phyloP scores from a whole-genome alignment of 352 stramenopile genomes.

The Phytophthora pinifolia region DNA sequence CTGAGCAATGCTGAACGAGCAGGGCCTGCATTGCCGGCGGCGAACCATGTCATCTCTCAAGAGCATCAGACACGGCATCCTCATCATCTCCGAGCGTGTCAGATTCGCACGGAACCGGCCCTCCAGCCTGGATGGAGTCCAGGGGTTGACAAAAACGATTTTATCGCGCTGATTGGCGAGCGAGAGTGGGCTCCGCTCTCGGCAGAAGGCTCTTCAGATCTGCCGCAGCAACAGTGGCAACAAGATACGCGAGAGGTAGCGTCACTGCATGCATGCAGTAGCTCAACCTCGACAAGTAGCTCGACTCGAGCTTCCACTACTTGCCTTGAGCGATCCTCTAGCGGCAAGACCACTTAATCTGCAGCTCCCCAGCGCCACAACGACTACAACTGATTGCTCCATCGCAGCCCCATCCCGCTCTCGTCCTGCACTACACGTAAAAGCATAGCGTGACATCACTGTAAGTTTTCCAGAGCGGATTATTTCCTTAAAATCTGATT shows the following conservation, averaged over 20 bases:
- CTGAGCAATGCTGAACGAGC: too few species aligned
- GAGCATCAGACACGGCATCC: background rate
- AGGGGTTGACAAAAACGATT: constrained; percentile 19
- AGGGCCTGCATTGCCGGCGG: background rate
- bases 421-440: too few species aligned
- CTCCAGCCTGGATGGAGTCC: background rate
- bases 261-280: constrained; percentile 1
- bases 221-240: background rate
- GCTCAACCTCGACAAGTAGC: too few species aligned
- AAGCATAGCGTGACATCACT: too few species aligned
- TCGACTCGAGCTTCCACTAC: too few species aligned
- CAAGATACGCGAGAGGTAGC: background rate
- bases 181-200: constrained; percentile 4
- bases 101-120: constrained; percentile 10
- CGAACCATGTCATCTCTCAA: background rate
- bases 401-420: too few species aligned
- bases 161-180: constrained; percentile 15
- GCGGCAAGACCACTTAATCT: too few species aligned
- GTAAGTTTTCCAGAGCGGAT: too few species aligned
- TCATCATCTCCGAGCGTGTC: constrained; percentile 8
- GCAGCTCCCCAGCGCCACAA: too few species aligned
- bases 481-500: too few species aligned
- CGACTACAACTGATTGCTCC: too few species aligned
- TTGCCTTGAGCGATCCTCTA: too few species aligned
- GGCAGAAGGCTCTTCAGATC: background rate